Evolutionary conservation across 2,329 filamentous ascomycete genomes (phyloP).

Genomic region (Cryoendolithus antarcticus): DNA sequence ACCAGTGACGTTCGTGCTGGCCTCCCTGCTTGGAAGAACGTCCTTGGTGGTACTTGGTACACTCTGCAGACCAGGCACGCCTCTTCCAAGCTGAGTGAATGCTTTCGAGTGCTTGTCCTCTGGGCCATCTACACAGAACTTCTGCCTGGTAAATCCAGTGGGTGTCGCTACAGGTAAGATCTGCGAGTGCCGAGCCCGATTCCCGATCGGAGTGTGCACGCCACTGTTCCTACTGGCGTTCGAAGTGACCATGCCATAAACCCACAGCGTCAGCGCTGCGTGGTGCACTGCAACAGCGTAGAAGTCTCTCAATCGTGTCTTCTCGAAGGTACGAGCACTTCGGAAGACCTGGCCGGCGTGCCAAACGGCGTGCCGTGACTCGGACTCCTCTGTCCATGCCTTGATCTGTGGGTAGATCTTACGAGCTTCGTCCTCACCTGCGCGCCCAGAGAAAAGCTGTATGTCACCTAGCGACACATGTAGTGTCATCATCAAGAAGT

Average conservation of each 20-base stretch:
- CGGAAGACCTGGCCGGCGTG: constrained; percentile 54
- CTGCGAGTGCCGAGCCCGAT: neutral
- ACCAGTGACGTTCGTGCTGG: no score
- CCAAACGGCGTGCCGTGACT: constrained; percentile 48
- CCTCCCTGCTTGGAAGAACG: no score
- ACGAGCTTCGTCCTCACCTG: constrained; percentile 51
- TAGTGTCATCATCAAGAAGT: constrained; percentile 47
- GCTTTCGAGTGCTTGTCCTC: constrained; percentile 40
- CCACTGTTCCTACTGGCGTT: constrained; percentile 27
- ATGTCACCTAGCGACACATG: constrained; percentile 51
- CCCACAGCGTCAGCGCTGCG: constrained; percentile 54
- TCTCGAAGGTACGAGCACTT: constrained; percentile 30
- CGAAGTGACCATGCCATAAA: constrained; percentile 40
- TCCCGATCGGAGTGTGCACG: constrained; percentile 6
- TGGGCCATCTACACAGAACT: constrained; percentile 36
- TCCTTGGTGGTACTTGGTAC: constrained; percentile 8
- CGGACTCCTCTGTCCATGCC: constrained; percentile 41
- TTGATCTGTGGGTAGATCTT: constrained; percentile 42
- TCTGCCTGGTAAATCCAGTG: no score
- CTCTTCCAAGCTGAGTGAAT: constrained; percentile 47
- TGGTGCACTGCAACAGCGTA: constrained; percentile 56
- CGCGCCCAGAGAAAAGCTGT: constrained; percentile 52
- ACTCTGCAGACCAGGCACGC: constrained; percentile 29
- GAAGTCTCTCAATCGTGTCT: constrained; percentile 40
- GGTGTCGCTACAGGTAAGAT: no score